These are phyloP conservation scores for Globisporangium viniferum DNA, from an alignment of 352 stramenopile species.

Conservation along the genomic window DNA sequence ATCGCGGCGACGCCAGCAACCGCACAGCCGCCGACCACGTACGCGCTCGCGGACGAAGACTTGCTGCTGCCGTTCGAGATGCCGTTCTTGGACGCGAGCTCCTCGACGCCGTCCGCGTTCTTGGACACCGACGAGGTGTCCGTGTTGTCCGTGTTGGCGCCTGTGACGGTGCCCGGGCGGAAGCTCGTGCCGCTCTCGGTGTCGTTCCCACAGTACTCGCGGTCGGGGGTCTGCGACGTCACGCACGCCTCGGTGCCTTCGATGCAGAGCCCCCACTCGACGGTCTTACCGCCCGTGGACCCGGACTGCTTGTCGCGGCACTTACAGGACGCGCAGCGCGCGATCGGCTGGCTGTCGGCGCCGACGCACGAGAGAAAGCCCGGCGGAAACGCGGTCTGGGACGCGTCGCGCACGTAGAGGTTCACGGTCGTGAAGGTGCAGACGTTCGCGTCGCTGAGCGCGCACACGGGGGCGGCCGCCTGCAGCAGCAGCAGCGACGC, in stretches of 20 bases:
- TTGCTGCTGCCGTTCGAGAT: conserved; percentile 15
- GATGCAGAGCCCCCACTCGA: conserved; percentile 23
- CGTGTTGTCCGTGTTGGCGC: conserved; percentile 15
- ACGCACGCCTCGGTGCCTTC: conserved; percentile 14
- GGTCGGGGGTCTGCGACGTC: conserved; percentile 15
- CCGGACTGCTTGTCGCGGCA: conserved; percentile 31
- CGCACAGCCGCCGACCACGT: conserved; percentile 25
- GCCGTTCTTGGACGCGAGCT: conserved; percentile 26
- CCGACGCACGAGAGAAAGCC: conserved; percentile 34
- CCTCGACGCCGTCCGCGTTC: conserved; percentile 7
- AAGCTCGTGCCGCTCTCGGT: conserved; percentile 4
- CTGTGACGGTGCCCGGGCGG: conserved; percentile 8
- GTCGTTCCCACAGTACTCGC: conserved; percentile 17
- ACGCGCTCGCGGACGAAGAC: conserved; percentile 17
- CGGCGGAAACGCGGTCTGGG: conserved; percentile 23
- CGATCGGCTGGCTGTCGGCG: conserved; percentile 13
- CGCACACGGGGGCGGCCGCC: not conserved
- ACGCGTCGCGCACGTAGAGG: conserved; percentile 33
- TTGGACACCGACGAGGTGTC: not conserved
- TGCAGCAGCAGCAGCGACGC: conserved; percentile 8
- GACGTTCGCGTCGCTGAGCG: conserved; percentile 10
- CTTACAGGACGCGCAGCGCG: conserved; percentile 26
- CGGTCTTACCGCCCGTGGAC: conserved; percentile 9
- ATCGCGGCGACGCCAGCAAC: conserved; percentile 30
- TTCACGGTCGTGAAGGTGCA: conserved; percentile 9